phyloP scores from a whole-genome alignment of 1,284 basidiomycete species.

The Tremellales sp. region DNA sequence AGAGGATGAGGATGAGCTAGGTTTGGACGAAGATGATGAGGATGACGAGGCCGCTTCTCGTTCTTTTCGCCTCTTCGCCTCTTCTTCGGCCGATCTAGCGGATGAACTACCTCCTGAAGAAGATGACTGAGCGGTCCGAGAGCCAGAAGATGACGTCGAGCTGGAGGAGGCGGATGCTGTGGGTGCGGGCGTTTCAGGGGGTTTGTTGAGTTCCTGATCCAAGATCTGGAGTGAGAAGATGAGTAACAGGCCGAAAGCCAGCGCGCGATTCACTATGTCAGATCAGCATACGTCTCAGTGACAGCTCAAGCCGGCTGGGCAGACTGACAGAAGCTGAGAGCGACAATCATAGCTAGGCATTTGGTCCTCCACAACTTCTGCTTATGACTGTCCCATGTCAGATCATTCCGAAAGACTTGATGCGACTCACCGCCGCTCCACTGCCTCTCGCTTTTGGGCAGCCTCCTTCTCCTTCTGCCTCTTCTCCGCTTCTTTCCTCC shows the following conservation, averaged over 20 bases:
- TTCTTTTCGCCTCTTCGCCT: too few species aligned
- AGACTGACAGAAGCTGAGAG: constrained; percentile 32
- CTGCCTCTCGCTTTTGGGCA: neutral
- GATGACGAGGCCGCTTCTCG: constrained; percentile 17
- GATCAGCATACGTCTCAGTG: constrained; percentile 1
- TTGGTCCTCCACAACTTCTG: constrained; percentile 35
- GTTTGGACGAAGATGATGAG: constrained; percentile 9
- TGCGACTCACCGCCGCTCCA: constrained; percentile 1
- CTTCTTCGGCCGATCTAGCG: too few species aligned
- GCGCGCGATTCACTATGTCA: constrained; percentile 23
- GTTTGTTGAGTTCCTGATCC: constrained; percentile 29
- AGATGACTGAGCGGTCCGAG: too few species aligned
- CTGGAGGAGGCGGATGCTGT: constrained; percentile 1
- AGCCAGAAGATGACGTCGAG: constrained; percentile 3
- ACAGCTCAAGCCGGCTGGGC: neutral
- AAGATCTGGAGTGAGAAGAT: constrained; percentile 34
- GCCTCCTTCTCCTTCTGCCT: constrained; percentile 13
- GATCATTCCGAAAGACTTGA: neutral
- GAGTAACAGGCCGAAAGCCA: constrained; percentile 30
- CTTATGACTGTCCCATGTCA: constrained; percentile 22
- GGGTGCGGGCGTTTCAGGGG: neutral
- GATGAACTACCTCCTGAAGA: too few species aligned
- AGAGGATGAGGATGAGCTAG: constrained; percentile 1
- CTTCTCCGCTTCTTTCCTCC: constrained; percentile 10
- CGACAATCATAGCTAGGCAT: constrained; percentile 33